Percentiles rank a stretch among this genome's conserved stretches.
phyloP scores from a whole-genome alignment of 805 yeast genomes.

The Debaryomyces tyrocola region DNA sequence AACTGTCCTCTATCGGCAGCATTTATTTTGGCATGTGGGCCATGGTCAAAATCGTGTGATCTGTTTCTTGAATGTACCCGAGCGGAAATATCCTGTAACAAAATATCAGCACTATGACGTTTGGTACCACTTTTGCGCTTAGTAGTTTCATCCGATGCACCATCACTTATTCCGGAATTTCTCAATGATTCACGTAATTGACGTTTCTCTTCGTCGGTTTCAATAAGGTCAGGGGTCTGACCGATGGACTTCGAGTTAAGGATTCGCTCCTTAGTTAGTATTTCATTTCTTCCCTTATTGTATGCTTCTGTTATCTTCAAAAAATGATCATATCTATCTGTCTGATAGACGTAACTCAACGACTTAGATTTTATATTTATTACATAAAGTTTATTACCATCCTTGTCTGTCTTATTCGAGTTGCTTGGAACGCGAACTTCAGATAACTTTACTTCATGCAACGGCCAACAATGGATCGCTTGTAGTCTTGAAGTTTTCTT shows the following conservation, averaged over 20 bases:
- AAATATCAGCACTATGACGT: constrained; percentile 37
- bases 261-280: constrained; percentile 29
- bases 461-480: constrained; percentile 79
- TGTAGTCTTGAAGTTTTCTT: constrained; percentile 43
- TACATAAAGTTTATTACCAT: constrained; percentile 30
- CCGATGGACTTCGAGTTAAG: constrained; percentile 12
- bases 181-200: constrained; percentile 45
- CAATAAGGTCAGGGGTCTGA: constrained; percentile 9
- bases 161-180: constrained; percentile 47
- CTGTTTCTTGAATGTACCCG: constrained; percentile 61
- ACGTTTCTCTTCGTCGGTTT: constrained; percentile 34
- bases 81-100: constrained; percentile 58
- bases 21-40: constrained; percentile 2
- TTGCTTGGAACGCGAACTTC: constrained; percentile 34
- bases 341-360: constrained; percentile 55
- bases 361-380: constrained; percentile 50
- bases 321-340: constrained; percentile 60
- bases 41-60: constrained; percentile 43
- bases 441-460: constrained; percentile 55
- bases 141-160: constrained; percentile 24
- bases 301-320: constrained; percentile 53
- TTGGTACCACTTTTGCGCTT: constrained; percentile 25
- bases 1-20: constrained; percentile 26
- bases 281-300: constrained; percentile 61
- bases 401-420: constrained; percentile 9